phyloP scores from a whole-genome alignment of 2,329 filamentous ascomycete genomes.

The Emergomyces orientalis region DNA sequence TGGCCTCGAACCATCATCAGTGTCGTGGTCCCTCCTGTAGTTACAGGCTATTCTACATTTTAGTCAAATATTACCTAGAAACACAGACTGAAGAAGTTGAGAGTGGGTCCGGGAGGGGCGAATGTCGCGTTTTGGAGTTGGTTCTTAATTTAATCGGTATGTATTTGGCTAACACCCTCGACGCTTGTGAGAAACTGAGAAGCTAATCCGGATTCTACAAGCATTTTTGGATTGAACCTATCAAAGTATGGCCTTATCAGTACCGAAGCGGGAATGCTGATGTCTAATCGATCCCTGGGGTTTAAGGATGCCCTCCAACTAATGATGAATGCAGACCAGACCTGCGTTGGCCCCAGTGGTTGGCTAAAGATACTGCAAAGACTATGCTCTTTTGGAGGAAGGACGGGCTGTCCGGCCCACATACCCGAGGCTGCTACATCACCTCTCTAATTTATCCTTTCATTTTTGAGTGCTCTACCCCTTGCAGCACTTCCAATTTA shows the following conservation, averaged over 20 bases:
- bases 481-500: slow-evolving; percentile 2
- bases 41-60: slow-evolving; percentile 1
- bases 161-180: not conserved
- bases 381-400: not conserved
- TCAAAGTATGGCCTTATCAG: slow-evolving; percentile 1
- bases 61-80: slow-evolving; percentile 1
- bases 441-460: not conserved
- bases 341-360: slow-evolving; percentile 1
- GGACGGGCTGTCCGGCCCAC: not conserved
- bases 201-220: not conserved
- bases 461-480: not conserved
- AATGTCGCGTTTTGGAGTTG: not conserved
- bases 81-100: not conserved
- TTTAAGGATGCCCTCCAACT: not conserved
- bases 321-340: slow-evolving; percentile 7
- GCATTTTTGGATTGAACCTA: slow-evolving; percentile 2
- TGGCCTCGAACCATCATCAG: not conserved
- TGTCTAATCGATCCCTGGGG: not conserved
- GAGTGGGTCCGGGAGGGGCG: not conserved
- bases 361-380: slow-evolving; percentile 4
- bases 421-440: not conserved
- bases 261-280: slow-evolving; percentile 5
- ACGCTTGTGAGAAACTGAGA: not conserved
- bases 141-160: slow-evolving; percentile 5
- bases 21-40: not conserved